Evolutionary conservation across 1,139 yeast species (phyloP), one percentile per base, ranked within the genome.

Genomic region (Yueomyces sp.): DNA sequence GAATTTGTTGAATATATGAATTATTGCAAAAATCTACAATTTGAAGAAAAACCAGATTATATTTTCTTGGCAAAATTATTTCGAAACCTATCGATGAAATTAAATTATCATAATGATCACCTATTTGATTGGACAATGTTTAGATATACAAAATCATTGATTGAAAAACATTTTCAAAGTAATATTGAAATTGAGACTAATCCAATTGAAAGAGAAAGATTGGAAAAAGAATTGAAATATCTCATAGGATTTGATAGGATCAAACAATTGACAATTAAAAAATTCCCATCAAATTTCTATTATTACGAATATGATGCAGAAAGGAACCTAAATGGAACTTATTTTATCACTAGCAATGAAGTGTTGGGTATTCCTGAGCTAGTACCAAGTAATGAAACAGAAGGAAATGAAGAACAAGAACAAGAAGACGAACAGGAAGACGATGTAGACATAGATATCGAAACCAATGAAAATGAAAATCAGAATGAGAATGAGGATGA

Each of bases 41-140:
- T 91, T 61, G 97, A 91, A 59, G 97, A 91, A 63, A 86, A 87
- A 62, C 98, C 98, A 6, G 97, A 91, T 66, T 91, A 91, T 63
- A 76, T 82, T 42, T 89, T 82, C 62, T 73, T 91, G 64, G 81
- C 97, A 59, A 82, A 86, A 62, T 71, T 91, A 48, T 82, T 91
- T 66, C 78, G 96, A 58, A 96, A 89, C 60, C 72, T 91, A 59
- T 86, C 87, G 63, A 73, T 85, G 52, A 78, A 93, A 50, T 91
- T 89, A 62, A 86, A 86, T 49, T 91, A 86, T 64, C 79, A 84
- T 54, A 91, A 89, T 63, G 98, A 91, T 65, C 91, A 87, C 64
- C 80, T 91, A 27, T 91, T 87, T 66, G 98, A 91, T 65, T 91
- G 98, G 98, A 89, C 97, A 33, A 76, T 89, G 58, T 81, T 84